These are phyloP conservation scores for Blastocladiella emersonii DNA, from an alignment of 371 early-diverging fungal species.

Conservation along the genomic window DNA sequence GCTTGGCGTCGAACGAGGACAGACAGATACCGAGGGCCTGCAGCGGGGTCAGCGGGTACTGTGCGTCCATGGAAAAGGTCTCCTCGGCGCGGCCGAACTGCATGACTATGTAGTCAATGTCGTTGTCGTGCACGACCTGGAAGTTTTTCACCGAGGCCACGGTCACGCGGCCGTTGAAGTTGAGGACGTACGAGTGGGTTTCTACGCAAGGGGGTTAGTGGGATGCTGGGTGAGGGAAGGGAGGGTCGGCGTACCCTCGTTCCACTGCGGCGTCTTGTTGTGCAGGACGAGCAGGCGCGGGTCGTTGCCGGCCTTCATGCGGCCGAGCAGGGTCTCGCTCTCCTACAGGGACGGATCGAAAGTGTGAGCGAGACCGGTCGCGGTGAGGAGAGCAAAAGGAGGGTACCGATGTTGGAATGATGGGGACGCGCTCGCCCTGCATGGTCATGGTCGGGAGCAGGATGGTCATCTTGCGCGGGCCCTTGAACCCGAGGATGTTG, in stretches of 20 bases:
- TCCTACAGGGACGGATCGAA: background rate
- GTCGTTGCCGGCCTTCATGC: conserved; percentile 40
- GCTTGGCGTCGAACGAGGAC: conserved; percentile 78
- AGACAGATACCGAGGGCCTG: conserved; percentile 91
- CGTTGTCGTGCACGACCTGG: conserved; percentile 84
- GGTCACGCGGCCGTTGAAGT: conserved; percentile 88
- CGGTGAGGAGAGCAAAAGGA: background rate
- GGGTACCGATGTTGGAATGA: conserved; percentile 36
- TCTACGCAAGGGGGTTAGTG: conserved; percentile 29
- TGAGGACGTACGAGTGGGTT: conserved; percentile 83
- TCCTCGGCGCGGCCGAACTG: conserved; percentile 87
- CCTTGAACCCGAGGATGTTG: conserved; percentile 77
- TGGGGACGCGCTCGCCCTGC: conserved; percentile 44
- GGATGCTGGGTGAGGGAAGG: background rate
- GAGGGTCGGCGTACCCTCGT: conserved; percentile 40
- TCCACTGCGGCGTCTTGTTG: conserved; percentile 90
- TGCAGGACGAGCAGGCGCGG: conserved; percentile 53
- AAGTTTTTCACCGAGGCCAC: conserved; percentile 95
- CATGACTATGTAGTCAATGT: conserved; percentile 87
- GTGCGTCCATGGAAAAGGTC: conserved; percentile 82
- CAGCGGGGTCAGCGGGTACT: conserved; percentile 83
- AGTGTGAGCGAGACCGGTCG: background rate
- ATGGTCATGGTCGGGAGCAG: conserved; percentile 55
- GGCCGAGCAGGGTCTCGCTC: conserved; percentile 43
- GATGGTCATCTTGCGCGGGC: conserved; percentile 85